These are phyloP conservation scores for Geotrichum histeridarum DNA, from an alignment of 1,139 yeast species.

Conservation along the genomic window DNA sequence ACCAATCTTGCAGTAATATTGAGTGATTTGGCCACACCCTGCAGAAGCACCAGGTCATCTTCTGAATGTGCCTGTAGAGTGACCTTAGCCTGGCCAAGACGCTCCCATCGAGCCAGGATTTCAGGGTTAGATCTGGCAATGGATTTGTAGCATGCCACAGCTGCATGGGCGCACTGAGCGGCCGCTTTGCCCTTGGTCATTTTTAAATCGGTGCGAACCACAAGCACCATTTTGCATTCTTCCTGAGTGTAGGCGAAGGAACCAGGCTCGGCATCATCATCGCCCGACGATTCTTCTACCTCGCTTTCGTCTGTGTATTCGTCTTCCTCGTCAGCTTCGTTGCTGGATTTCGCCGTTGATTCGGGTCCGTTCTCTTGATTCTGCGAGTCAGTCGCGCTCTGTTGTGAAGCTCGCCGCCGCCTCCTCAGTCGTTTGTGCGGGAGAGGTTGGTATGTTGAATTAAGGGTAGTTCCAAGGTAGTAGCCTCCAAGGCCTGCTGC, in stretches of 20 bases:
- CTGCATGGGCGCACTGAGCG: conserved; percentile 98
- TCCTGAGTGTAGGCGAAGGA: conserved; percentile 48
- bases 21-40: conserved; percentile 73
- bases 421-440: conserved; percentile 2
- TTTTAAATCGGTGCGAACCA: conserved; percentile 80
- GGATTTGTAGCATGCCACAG: conserved; percentile 76
- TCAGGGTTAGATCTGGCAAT: conserved; percentile 46
- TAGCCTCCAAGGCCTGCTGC: conserved; percentile 25
- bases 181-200: conserved; percentile 97
- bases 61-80: conserved; percentile 69
- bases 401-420: conserved; percentile 5
- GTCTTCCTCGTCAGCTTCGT: conserved; percentile 12
- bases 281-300: conserved; percentile 12
- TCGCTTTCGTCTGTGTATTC: conserved; percentile 22
- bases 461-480: conserved; percentile 21
- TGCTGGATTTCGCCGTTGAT: neutral
- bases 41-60: conserved; percentile 71
- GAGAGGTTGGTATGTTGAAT: neutral
- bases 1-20: conserved; percentile 76
- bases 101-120: conserved; percentile 66
- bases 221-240: conserved; percentile 81
- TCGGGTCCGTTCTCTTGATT: conserved; percentile 1
- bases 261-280: conserved; percentile 19
- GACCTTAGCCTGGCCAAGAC: conserved; percentile 89
- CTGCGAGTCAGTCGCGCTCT: conserved; percentile 9